These are phyloP conservation scores for Cystobasidiopsis lactophilus DNA, from an alignment of 768 basidiomycete species.

Conservation along the genomic window DNA sequence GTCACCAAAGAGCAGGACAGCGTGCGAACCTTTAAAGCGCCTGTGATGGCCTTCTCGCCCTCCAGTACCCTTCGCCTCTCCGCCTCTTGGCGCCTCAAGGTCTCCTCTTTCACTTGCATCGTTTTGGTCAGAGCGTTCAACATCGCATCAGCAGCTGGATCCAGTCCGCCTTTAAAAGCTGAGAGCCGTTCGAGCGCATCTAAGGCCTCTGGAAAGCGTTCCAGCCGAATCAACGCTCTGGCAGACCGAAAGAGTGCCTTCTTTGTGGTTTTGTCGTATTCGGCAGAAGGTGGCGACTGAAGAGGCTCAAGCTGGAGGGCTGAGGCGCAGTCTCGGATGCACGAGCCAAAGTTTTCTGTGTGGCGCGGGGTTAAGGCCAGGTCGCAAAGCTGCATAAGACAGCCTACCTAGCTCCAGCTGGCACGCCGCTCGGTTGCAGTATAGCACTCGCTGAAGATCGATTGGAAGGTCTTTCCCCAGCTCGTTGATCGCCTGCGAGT, in stretches of 20 bases:
- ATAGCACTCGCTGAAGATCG: slow-evolving; percentile 32
- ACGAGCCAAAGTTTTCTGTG: slow-evolving; percentile 68
- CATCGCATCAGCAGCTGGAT: slow-evolving; percentile 10
- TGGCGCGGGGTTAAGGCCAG: neutral
- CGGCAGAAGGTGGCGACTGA: too few species aligned
- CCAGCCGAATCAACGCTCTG: slow-evolving; percentile 48
- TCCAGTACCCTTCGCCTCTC: slow-evolving; percentile 31
- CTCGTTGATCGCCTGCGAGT: slow-evolving; percentile 70
- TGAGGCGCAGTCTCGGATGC: slow-evolving; percentile 61
- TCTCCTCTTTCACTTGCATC: slow-evolving; percentile 22
- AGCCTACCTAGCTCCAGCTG: slow-evolving; percentile 63
- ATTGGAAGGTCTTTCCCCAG: slow-evolving; percentile 39
- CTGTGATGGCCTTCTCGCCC: slow-evolving; percentile 38
- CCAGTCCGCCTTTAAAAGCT: slow-evolving; percentile 31
- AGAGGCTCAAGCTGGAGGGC: slow-evolving; percentile 30
- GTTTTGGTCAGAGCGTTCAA: slow-evolving; percentile 33
- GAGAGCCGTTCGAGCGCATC: slow-evolving; percentile 60
- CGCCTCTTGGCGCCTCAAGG: slow-evolving; percentile 20
- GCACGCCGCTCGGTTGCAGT: slow-evolving; percentile 79
- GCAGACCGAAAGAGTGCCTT: slow-evolving; percentile 80
- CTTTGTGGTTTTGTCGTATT: slow-evolving; percentile 38
- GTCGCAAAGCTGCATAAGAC: neutral
- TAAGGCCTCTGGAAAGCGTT: slow-evolving; percentile 52
- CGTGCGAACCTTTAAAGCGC: neutral
- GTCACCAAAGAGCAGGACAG: too few species aligned